phyloP scores from a whole-genome alignment of 768 basidiomycete genomes.

The Trametes meyenii region DNA sequence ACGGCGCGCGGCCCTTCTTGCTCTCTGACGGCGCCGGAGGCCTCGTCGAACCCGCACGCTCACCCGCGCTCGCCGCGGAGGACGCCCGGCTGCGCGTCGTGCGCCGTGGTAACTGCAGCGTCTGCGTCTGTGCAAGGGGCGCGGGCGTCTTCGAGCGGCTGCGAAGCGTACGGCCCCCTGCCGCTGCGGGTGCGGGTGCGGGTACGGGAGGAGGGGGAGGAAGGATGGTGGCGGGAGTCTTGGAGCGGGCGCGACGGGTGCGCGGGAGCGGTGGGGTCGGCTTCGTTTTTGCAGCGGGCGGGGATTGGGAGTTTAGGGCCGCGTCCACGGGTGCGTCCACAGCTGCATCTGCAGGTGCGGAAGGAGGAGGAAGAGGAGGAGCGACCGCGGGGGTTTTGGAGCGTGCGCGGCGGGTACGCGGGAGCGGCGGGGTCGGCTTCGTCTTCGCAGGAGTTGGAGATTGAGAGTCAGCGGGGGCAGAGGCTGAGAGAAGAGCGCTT shows the following conservation, averaged over 20 bases:
- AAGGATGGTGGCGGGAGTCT: neutral
- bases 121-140: neutral
- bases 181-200: slow-evolving; percentile 1
- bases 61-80: neutral
- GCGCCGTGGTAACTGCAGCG: slow-evolving; percentile 4
- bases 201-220: neutral
- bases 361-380: neutral
- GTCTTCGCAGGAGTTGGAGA: neutral
- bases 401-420: neutral
- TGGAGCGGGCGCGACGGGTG: neutral
- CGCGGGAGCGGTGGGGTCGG: neutral
- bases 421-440: neutral
- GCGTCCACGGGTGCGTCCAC: no score
- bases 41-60: neutral
- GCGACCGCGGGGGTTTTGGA: neutral
- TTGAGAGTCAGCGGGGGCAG: no score
- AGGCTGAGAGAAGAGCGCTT: no score
- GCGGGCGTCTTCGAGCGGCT: slow-evolving; percentile 4
- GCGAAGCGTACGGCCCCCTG: neutral
- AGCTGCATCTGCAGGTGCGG: neutral
- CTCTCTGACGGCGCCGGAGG: neutral
- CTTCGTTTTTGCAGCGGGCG: neutral
- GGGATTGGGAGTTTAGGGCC: no score
- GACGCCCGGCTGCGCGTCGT: slow-evolving; percentile 15
- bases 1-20: neutral